phyloP scores from a whole-genome alignment of 2,329 filamentous ascomycete genomes.

The Penicillium sp. region DNA sequence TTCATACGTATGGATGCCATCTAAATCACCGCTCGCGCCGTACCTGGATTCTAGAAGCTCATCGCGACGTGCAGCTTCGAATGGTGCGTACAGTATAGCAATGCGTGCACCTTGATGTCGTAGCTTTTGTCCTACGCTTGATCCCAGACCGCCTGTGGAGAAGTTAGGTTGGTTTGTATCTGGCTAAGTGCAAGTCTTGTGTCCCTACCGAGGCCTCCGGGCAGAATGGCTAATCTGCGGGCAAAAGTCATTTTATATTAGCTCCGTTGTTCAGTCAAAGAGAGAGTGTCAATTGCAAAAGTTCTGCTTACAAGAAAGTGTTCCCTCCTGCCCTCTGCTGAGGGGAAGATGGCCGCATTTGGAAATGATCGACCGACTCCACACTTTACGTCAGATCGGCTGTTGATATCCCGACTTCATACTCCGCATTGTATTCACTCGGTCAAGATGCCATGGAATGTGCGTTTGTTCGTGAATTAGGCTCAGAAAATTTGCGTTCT shows the following conservation, averaged over 20 bases:
- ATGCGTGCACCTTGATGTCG: slow-evolving; percentile 44
- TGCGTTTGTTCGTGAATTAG: too few relatives aligned
- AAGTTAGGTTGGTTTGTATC: slow-evolving; percentile 12
- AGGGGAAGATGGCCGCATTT: background rate
- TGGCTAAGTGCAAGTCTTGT: background rate
- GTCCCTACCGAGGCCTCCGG: slow-evolving; percentile 44
- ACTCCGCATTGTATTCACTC: too few relatives aligned
- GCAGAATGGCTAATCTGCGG: slow-evolving; percentile 44
- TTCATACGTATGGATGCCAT: slow-evolving; percentile 37
- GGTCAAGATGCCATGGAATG: too few relatives aligned
- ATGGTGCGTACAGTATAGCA: slow-evolving; percentile 50
- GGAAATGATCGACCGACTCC: slow-evolving; percentile 3
- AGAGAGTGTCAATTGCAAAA: background rate
- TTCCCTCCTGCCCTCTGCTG: background rate
- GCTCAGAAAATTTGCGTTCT: too few relatives aligned
- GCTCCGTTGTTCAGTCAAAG: too few relatives aligned
- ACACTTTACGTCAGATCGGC: background rate
- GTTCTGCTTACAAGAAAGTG: background rate
- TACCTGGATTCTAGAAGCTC: slow-evolving; percentile 41
- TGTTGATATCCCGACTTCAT: too few relatives aligned
- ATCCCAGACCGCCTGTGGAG: slow-evolving; percentile 42
- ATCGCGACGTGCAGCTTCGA: slow-evolving; percentile 42
- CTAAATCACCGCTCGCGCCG: slow-evolving; percentile 19
- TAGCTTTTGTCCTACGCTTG: slow-evolving; percentile 44
- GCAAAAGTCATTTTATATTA: slow-evolving; percentile 33